Percentiles rank a stretch among this genome's conserved stretches.
Evolutionary conservation across 495 filamentous ascomycete species (phyloP).

Genomic region (Tirmania nivea): DNA sequence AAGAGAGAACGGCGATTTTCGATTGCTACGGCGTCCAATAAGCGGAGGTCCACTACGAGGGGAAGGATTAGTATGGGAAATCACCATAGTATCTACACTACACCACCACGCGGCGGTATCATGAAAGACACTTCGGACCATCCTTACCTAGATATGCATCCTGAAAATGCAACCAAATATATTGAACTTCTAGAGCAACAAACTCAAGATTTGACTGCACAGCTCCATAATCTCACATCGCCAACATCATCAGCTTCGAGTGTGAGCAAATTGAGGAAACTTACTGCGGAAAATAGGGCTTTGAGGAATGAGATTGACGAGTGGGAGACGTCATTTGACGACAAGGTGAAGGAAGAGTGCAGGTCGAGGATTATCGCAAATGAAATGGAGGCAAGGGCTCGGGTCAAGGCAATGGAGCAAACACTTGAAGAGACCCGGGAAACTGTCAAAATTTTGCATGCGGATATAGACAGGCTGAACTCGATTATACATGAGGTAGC

Average conservation of each 20-base stretch:
- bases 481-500: conserved; percentile 6
- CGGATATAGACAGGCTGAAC: conserved; percentile 6
- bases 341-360: conserved; percentile 23
- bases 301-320: conserved; percentile 22
- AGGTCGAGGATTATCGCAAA: conserved; percentile 18
- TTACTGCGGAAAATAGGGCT: conserved; percentile 20
- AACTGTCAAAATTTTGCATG: conserved; percentile 2
- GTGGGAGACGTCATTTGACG: conserved; percentile 26
- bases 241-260: conserved; percentile 20
- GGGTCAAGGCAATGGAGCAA: conserved; percentile 13
- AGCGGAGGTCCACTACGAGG: conserved; percentile 6
- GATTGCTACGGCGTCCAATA: background rate
- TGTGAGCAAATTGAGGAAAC: conserved; percentile 21
- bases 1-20: background rate
- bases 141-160: background rate
- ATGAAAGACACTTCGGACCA: conserved; percentile 2
- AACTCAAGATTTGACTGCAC: conserved; percentile 22
- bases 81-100: background rate
- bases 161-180: conserved; percentile 19
- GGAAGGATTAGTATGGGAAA: conserved; percentile 1
- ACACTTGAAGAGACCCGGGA: conserved; percentile 9
- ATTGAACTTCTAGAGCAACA: conserved; percentile 31
- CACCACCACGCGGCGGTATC: conserved; percentile 5
- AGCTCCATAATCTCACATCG: conserved; percentile 22
- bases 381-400: background rate